Percentiles rank a stretch among this genome's conserved stretches.
phyloP scores from a whole-genome alignment of 176 grass and related monocot species.

The Sorghum bicolor region DNA sequence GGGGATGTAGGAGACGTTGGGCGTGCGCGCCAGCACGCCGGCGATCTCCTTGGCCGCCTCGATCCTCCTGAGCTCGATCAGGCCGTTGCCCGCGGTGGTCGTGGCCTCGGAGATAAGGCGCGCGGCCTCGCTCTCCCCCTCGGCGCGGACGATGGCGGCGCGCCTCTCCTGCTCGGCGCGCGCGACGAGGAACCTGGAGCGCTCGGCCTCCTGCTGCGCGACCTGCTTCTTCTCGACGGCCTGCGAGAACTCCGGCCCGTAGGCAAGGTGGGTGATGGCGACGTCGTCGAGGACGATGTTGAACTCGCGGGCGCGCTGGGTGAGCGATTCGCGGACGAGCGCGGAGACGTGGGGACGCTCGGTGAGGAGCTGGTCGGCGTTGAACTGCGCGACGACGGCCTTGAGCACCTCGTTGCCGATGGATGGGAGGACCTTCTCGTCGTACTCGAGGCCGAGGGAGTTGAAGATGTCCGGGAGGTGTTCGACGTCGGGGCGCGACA shows the following conservation, averaged over 20 bases:
- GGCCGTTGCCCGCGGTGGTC: slow-evolving; percentile 37
- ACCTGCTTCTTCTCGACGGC: slow-evolving; percentile 99
- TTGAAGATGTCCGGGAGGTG: slow-evolving; percentile 84
- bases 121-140: slow-evolving; percentile 87
- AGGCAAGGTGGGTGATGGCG: slow-evolving; percentile 92
- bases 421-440: slow-evolving; percentile 97
- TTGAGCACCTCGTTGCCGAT: slow-evolving; percentile 99
- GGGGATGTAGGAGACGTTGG: slow-evolving; percentile 72
- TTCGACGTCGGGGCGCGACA: slow-evolving; percentile 62
- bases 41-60: slow-evolving; percentile 89
- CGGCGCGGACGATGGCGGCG: slow-evolving; percentile 76
- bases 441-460: slow-evolving; percentile 89
- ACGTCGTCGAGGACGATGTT: slow-evolving; percentile 95
- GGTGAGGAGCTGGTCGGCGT: slow-evolving; percentile 97
- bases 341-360: slow-evolving; percentile 85
- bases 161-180: slow-evolving; percentile 90
- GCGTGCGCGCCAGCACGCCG: slow-evolving; percentile 44
- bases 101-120: slow-evolving; percentile 86
- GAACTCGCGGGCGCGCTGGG: slow-evolving; percentile 72
- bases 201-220: slow-evolving; percentile 97
- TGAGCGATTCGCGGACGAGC: slow-evolving; percentile 75
- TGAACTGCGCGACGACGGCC: slow-evolving; percentile 96
- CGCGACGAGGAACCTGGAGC: slow-evolving; percentile 92
- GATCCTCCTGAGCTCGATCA: slow-evolving; percentile 88
- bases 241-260: slow-evolving; percentile 73